Base-by-base conservation (phyloP, 768 basidiomycete species). In the Cystoderma amianthinum region DNA sequence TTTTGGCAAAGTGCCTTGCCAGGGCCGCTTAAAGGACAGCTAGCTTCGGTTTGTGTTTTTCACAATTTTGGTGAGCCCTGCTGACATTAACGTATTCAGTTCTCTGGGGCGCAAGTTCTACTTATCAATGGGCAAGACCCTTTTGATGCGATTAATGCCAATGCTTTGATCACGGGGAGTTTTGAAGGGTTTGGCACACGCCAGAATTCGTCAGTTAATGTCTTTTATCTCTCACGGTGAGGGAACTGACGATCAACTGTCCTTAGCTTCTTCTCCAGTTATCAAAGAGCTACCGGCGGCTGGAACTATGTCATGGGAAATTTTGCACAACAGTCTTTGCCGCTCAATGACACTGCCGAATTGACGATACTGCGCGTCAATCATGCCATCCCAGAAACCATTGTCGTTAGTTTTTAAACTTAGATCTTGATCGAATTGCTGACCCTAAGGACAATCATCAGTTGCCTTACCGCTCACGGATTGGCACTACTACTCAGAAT, bases 381-480 rank as follows among this genome's bases (percentile, higher is more conserved):
- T 37, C 59, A 54, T 32, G 66, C 48, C 20, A 30, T 44, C 2
- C 59, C 62, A 18, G 75, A 77, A 23, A 69, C 62, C 3, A 52
- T 80, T 43, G 62, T 60, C 2, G 78, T 76, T 44, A 43, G 69
- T 56, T 15, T 12, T 33, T 25, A 40, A 40, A 7, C 6, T 28
- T 22, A 9, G 13, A 18, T 40, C 25, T 13, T 9, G 5, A 22
- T 9, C 23, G 17, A 40, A 28, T 30, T 6, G n/a, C 15, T 40
- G 39, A 16, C 15, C 25, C 15, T 11, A 40, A 12, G 12, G 10
- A 6, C 16, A 12, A 17, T 9, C 4, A 20, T n/a, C 23, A 80
- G 77, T 47, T 81, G 35, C 78, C 80, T 3, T 81, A 79, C 51
- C 71, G 75, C 28, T 74, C 77, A 5, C 70, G 75, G 32, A 60